Conservation (phyloP, 2,329 filamentous ascomycete species). For the Monosporascus cannonballus region DNA sequence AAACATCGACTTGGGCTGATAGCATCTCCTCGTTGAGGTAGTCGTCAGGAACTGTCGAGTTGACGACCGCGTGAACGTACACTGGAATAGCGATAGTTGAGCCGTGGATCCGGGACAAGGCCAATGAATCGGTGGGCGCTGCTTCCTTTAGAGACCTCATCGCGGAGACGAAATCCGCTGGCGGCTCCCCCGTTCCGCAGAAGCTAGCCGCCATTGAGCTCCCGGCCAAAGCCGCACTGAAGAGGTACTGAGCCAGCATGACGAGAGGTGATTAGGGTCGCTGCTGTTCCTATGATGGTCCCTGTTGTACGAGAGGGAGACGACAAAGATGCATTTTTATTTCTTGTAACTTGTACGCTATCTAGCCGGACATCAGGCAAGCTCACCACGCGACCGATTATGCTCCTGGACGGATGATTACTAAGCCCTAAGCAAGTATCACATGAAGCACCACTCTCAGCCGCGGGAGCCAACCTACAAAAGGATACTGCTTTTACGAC, state of each 20-base stretch:
- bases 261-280: not conserved
- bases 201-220: not conserved
- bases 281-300: too few relatives aligned
- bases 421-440: too few relatives aligned
- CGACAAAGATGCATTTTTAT: not conserved
- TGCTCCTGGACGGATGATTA: too few relatives aligned
- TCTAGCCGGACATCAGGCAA: too few relatives aligned
- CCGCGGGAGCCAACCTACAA: too few relatives aligned
- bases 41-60: not conserved
- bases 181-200: not conserved
- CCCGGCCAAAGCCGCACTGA: not conserved
- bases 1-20: not conserved
- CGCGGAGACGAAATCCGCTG: not conserved
- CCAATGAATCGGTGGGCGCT: not conserved
- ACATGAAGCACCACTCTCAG: too few relatives aligned
- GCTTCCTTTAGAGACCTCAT: not conserved
- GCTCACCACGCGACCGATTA: too few relatives aligned
- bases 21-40: not conserved
- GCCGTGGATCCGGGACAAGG: not conserved
- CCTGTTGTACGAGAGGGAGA: too few relatives aligned
- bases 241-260: not conserved
- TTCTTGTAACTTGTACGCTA: too few relatives aligned
- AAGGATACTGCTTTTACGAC: too few relatives aligned
- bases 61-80: not conserved
- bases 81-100: not conserved